Percentiles rank a stretch among this genome's conserved stretches.
phyloP scores from a whole-genome alignment of 306 rosid species.

The Cicer arietinum region DNA sequence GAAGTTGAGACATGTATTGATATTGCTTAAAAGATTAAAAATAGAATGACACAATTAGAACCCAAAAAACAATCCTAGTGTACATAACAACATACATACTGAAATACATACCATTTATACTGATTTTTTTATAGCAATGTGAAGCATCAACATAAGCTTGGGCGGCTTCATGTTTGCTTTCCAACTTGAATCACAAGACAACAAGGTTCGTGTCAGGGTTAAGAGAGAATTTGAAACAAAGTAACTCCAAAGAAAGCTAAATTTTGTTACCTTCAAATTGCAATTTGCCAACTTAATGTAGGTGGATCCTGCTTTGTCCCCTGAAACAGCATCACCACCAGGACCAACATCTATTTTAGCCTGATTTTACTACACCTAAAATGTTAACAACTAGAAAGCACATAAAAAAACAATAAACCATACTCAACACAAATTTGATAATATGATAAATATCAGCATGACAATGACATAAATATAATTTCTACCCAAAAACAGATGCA shows the following conservation, averaged over 20 bases:
- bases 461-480: neutral
- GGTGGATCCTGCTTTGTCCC: conserved; percentile 89
- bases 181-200: conserved; percentile 58
- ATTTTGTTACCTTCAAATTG: conserved; percentile 70
- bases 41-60: neutral
- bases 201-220: conserved; percentile 14
- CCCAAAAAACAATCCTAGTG: neutral
- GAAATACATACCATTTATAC: conserved; percentile 59
- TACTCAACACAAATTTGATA: neutral
- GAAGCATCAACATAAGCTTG: conserved; percentile 89
- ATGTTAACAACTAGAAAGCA: neutral
- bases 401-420: neutral
- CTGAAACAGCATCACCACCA: conserved; percentile 52
- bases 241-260: neutral
- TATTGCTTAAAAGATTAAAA: conserved; percentile 2
- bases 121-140: conserved; percentile 84
- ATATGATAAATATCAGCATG: neutral
- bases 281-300: conserved; percentile 85
- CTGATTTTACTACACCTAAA: neutral
- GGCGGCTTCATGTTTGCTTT: conserved; percentile 96
- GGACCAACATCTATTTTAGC: conserved; percentile 35
- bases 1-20: neutral
- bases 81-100: neutral
- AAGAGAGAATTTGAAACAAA: neutral
- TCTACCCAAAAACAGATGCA: neutral